Base-by-base conservation (phyloP, 2,329 filamentous ascomycete species). In the Hymenoscyphus albidus region DNA sequence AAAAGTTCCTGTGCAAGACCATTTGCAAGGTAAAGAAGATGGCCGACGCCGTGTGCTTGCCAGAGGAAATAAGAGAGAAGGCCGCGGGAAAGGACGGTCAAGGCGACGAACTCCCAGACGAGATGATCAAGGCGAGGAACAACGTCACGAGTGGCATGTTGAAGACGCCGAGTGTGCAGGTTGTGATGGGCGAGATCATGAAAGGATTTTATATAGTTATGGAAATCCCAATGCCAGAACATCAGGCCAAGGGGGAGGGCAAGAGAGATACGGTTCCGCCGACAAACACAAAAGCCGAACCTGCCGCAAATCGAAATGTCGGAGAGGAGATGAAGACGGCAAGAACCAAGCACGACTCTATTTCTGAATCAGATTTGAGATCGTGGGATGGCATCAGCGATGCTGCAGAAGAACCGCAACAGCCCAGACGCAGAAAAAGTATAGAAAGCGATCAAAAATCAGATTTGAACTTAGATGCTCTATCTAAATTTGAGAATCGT, bases 81-180 rank as follows among this genome's bases (percentile, higher is more conserved):
- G 62, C 42, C 2, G 74, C 73, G 14, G 69, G 77, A 12, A 74
- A 76, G 39, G 72, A 70, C 58, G 65, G 64, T 5, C 67, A 71
- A 3, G 70, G 70, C 9, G 69, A 71, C 5, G 70, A 70, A 7
- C 22, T 64, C 16, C 18, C n/a, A 1, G 69, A 73, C 10, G 74
- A 62, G 66, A 74, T 61, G 67, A 72, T 67, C 61, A 68, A 62
- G 76, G 81, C 69, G 10, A 71, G 48, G 76, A 73, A 80, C 51
- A 85, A 85, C 75, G 82, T 86, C n/a, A 76, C 78, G 62, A 83
- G 82, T 64, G 76, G 84, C 60, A 71, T 86, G 68, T 83, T 79
- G 69, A 85, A 84, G 71, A 80, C 81, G 62, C 80, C 80, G 64
- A 77, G 77, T 7, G 82, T 84, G 38, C 83, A 80, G 73, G 79